These are phyloP conservation scores for Tubosaeta sp. DNA, from an alignment of 768 basidiomycete species.

Conservation along the genomic window DNA sequence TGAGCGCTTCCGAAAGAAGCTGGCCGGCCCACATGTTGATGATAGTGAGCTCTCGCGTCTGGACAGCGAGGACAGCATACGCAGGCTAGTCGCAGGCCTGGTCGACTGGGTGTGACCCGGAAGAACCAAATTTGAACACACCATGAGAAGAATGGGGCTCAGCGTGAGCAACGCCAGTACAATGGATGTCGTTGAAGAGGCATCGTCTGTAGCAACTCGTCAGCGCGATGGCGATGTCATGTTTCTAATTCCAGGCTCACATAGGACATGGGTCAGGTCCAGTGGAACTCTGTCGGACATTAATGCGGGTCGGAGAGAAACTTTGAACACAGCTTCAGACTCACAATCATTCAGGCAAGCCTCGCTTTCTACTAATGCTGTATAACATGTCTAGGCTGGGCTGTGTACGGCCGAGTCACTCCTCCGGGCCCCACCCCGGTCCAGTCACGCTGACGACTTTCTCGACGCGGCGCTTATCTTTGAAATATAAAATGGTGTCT, in stretches of 20 bases:
- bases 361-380: constrained; percentile 2
- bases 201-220: constrained; percentile 45
- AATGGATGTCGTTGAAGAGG: constrained; percentile 53
- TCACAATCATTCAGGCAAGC: background rate
- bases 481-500: constrained; percentile 10
- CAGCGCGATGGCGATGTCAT: background rate
- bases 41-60: constrained; percentile 76
- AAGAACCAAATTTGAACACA: constrained; percentile 22
- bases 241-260: constrained; percentile 32
- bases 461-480: background rate
- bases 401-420: constrained; percentile 7
- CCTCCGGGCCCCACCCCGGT: background rate
- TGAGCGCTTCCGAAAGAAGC: constrained; percentile 63
- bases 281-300: constrained; percentile 40
- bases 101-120: background rate
- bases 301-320: background rate
- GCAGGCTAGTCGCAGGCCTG: constrained; percentile 49
- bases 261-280: constrained; percentile 65
- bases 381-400: background rate
- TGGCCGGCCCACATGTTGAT: constrained; percentile 85
- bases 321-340: background rate
- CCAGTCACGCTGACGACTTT: background rate
- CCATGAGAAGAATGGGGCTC: constrained; percentile 71
- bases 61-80: constrained; percentile 69
- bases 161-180: constrained; percentile 60